Evolutionary conservation across 2,329 filamentous ascomycete genomes (phyloP).

Genomic region (Trematosphaeria pertusa): DNA sequence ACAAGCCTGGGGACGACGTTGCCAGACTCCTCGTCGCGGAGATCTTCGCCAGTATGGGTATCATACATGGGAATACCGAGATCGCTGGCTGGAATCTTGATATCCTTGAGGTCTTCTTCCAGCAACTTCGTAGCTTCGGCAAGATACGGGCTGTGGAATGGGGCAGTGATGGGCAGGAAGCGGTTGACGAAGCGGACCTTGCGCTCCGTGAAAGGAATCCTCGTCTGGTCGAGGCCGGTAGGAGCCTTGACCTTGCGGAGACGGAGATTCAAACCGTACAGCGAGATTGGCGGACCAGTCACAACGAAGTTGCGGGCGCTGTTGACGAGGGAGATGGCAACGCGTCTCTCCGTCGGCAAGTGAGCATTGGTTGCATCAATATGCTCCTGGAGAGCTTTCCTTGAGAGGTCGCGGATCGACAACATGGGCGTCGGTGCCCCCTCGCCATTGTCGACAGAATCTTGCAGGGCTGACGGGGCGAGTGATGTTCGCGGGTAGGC

Average conservation of each 20-base stretch:
- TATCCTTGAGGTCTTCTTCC: conserved; percentile 83
- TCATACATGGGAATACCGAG: conserved; percentile 88
- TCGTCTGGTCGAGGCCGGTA: conserved; percentile 94
- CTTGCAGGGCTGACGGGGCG: conserved; percentile 86
- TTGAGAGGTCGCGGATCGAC: conserved; percentile 91
- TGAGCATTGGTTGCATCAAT: conserved; percentile 98
- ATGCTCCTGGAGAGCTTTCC: conserved; percentile 90
- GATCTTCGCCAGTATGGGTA: conserved; percentile 78
- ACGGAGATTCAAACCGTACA: conserved; percentile 95
- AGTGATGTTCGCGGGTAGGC: conserved; percentile 95
- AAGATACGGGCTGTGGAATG: conserved; percentile 97
- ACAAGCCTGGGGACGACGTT: conserved; percentile 87
- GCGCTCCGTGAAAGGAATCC: conserved; percentile 91
- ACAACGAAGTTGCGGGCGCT: conserved; percentile 97
- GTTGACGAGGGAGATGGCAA: conserved; percentile 94
- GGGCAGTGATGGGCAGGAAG: conserved; percentile 95
- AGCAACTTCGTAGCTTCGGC: conserved; percentile 81
- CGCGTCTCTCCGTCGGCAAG: conserved; percentile 88
- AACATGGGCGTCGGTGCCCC: conserved; percentile 97
- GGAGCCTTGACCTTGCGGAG: conserved; percentile 96
- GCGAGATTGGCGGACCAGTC: conserved; percentile 91
- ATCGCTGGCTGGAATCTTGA: conserved; percentile 74
- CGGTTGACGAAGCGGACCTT: conserved; percentile 97
- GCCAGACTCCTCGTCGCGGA: conserved; percentile 70
- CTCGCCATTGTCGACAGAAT: conserved; percentile 93